Evolutionary conservation across 352 stramenopile species (phyloP), one percentile per base, ranked within the genome.

Genomic region (Achlya hypogyna): DNA sequence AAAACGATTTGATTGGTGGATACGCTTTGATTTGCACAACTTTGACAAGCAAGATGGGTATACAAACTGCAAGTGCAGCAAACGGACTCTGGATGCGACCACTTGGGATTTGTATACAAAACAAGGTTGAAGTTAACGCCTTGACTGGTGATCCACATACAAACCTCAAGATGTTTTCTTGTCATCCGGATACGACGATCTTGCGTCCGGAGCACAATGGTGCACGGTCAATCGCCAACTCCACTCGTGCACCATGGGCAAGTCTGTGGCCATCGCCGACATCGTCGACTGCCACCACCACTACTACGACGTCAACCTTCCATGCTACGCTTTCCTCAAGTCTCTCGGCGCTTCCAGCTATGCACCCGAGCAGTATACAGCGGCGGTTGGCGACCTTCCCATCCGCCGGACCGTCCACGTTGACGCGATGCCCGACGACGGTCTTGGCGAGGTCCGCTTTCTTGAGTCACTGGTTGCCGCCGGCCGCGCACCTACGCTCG

Each of bases 221-320:
- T 45, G 38, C 38, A 45, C 38, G 38, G 38, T 45, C 38, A 45
- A 45, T 45, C 38, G 38, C 38, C 38, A 45, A 10, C 38, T 18
- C 12, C 38, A n/a, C 6, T 10, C 38, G 34, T 10, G 12, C 2
- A 64, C 2, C 18, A 64, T 64, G 54, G 54, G 35, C 14, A 23
- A 52, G 32, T 51, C 54, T 4, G n/a, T 38, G 12, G 4, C 35
- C 22, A 64, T 64, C 40, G 54, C 54, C 40, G 54, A 64, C 65
- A 63, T 88, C 51, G 60, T 88, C 9, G 79, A 88, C 72, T 31
- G 74, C 5, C 79, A 88, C 63, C 79, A 88, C 45, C 79, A 88
- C 65, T 88, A 79, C 67, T 62, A 82, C 14, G 76, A 84, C 65
- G 53, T 14, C 20, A 71, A 73, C 23, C 75, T 76, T 29, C 62